These are phyloP conservation scores for Haematococcus lacustris DNA, from an alignment of 139 green algal genomes.

Conservation along the genomic window DNA sequence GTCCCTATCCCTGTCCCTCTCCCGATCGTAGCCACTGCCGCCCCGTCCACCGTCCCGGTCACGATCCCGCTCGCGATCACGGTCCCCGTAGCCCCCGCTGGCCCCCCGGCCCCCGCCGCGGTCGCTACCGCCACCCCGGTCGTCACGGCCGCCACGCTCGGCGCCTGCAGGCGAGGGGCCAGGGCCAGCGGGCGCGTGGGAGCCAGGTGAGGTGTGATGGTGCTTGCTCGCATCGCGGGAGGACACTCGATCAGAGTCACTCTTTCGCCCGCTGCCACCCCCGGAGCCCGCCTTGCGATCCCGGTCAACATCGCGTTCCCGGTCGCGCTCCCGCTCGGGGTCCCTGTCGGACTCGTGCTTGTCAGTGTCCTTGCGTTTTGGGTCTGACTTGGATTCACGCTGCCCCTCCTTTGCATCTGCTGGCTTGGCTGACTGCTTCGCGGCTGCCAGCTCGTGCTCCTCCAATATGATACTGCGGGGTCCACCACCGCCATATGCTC, in stretches of 20 bases:
- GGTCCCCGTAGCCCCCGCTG: slow-evolving; percentile 6
- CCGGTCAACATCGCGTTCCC: background rate
- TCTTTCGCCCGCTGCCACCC: no score
- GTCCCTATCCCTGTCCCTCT: slow-evolving; percentile 10
- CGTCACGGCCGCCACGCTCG: no score
- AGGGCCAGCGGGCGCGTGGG: background rate
- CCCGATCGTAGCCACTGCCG: slow-evolving; percentile 6
- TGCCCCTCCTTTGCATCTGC: background rate
- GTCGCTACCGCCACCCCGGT: background rate
- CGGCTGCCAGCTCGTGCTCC: background rate
- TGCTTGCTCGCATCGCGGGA: background rate
- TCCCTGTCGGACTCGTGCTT: background rate
- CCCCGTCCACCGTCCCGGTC: slow-evolving; percentile 1
- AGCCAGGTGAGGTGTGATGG: background rate
- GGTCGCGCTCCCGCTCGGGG: background rate
- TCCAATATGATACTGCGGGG: background rate
- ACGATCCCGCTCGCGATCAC: slow-evolving; percentile 10
- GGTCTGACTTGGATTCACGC: background rate
- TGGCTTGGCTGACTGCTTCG: background rate
- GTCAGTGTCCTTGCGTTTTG: background rate
- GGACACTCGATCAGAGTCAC: background rate
- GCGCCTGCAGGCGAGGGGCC: background rate
- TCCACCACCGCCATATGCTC: slow-evolving; percentile 2
- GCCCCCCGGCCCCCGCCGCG: background rate
- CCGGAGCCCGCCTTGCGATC: no score